These are phyloP conservation scores for Fusarium beomiforme DNA, from an alignment of 2,329 filamentous ascomycete species.

Conservation along the genomic window DNA sequence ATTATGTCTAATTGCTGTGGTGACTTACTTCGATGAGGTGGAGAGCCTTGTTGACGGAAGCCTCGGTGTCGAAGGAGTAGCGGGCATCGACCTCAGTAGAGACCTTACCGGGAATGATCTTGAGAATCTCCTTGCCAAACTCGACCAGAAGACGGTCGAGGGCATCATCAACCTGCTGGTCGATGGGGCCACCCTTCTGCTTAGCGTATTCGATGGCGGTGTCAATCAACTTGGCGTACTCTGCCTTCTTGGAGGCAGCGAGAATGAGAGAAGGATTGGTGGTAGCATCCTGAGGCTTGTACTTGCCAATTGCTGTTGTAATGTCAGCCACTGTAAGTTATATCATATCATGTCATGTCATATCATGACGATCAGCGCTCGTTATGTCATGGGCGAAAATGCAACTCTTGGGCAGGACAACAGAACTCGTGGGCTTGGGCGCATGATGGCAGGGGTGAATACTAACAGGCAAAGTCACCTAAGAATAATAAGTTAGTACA, in stretches of 20 bases:
- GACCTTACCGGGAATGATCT: conserved; percentile 97
- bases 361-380: conserved; percentile 17
- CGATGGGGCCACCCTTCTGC: conserved; percentile 72
- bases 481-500: conserved; percentile 48
- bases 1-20: not conserved
- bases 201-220: conserved; percentile 87
- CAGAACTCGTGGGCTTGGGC: conserved; percentile 7
- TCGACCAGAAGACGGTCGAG: conserved; percentile 95
- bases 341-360: conserved; percentile 24
- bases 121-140: conserved; percentile 97
- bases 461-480: conserved; percentile 84
- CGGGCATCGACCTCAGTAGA: conserved; percentile 98
- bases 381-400: not conserved
- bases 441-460: conserved; percentile 17
- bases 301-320: conserved; percentile 90
- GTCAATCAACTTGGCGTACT: conserved; percentile 94
- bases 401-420: not conserved
- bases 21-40: conserved; percentile 88
- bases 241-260: conserved; percentile 96
- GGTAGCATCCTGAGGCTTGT: conserved; percentile 99
- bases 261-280: conserved; percentile 99
- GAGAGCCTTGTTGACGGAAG: conserved; percentile 92
- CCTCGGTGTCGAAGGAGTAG: conserved; percentile 95
- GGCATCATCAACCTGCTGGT: conserved; percentile 87
- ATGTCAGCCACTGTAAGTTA: conserved; percentile 38